Conservation (phyloP, 495 filamentous ascomycete species). For the Xylaria palmicola region DNA sequence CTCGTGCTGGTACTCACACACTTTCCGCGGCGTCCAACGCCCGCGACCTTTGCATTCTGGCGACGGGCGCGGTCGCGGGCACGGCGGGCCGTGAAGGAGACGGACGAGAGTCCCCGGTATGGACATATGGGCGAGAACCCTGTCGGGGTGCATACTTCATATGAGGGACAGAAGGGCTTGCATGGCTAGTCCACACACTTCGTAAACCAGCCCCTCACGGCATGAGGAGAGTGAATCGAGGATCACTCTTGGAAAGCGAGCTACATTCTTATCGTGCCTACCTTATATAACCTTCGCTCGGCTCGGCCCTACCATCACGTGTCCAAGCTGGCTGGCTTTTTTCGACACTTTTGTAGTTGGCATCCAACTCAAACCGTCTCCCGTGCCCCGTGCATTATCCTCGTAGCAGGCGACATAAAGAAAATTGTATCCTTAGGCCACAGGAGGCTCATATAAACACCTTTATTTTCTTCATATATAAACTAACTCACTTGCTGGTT, state of each 20-base stretch:
- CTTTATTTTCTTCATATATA: too few species aligned
- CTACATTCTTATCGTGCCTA: too few species aligned
- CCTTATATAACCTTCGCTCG: too few species aligned
- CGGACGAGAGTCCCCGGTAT: background rate
- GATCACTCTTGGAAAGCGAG: background rate
- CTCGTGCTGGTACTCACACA: constrained; percentile 31
- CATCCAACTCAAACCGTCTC: too few species aligned
- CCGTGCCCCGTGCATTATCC: too few species aligned
- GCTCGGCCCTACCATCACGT: too few species aligned
- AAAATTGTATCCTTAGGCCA: too few species aligned
- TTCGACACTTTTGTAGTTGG: too few species aligned
- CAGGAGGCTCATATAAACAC: too few species aligned
- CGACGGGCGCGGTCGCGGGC: background rate
- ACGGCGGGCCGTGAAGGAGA: background rate
- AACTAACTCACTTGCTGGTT: too few species aligned
- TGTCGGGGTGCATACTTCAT: background rate
- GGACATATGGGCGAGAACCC: background rate
- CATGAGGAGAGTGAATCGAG: background rate
- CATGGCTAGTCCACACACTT: background rate
- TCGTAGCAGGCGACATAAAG: too few species aligned
- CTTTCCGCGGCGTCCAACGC: constrained; percentile 11
- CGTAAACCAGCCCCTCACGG: background rate
- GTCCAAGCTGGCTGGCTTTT: too few species aligned
- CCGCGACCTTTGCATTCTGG: background rate
- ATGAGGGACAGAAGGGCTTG: background rate